Conservation (phyloP, 495 filamentous ascomycete genomes). For the Neurospora sp. region DNA sequence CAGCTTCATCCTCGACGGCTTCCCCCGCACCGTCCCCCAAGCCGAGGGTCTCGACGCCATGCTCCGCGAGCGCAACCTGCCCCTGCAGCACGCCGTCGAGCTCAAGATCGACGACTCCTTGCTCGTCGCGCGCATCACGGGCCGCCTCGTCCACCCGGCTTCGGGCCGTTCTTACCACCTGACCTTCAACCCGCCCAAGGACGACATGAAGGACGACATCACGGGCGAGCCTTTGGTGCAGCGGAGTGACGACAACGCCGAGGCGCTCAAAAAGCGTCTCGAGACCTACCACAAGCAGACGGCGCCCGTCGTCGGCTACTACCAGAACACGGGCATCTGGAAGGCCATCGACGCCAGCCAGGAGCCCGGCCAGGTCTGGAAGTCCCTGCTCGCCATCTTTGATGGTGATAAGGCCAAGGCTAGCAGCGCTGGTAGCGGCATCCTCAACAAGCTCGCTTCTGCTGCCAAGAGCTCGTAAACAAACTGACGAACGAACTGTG, state of each 20-base stretch:
- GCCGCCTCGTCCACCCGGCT: conserved; percentile 88
- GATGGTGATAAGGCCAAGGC: conserved; percentile 44
- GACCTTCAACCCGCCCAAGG: conserved; percentile 97
- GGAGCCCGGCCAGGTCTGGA: conserved; percentile 93
- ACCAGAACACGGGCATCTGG: conserved; percentile 96
- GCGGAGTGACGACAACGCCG: conserved; percentile 93
- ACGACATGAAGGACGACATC: conserved; percentile 86
- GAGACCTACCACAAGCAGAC: conserved; percentile 93
- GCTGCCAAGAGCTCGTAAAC: conserved; percentile 22
- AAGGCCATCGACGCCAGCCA: conserved; percentile 92
- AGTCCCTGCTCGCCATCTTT: conserved; percentile 79
- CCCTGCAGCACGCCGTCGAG: conserved; percentile 87
- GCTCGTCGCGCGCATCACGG: conserved; percentile 91
- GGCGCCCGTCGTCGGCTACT: conserved; percentile 82
- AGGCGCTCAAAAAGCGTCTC: conserved; percentile 83
- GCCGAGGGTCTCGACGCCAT: conserved; percentile 90
- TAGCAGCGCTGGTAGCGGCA: conserved; percentile 25
- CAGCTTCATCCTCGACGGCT: conserved; percentile 98
- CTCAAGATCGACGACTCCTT: conserved; percentile 92
- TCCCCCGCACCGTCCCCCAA: conserved; percentile 92
- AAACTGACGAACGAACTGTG: not conserved
- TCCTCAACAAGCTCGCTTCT: conserved; percentile 36
- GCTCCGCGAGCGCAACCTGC: conserved; percentile 61
- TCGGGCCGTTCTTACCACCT: conserved; percentile 95
- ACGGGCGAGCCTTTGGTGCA: conserved; percentile 96